Evolutionary conservation across 2,329 filamentous ascomycete genomes (phyloP), one percentile per base, ranked within the genome.

Genomic region (Colletotrichum noveboracense): DNA sequence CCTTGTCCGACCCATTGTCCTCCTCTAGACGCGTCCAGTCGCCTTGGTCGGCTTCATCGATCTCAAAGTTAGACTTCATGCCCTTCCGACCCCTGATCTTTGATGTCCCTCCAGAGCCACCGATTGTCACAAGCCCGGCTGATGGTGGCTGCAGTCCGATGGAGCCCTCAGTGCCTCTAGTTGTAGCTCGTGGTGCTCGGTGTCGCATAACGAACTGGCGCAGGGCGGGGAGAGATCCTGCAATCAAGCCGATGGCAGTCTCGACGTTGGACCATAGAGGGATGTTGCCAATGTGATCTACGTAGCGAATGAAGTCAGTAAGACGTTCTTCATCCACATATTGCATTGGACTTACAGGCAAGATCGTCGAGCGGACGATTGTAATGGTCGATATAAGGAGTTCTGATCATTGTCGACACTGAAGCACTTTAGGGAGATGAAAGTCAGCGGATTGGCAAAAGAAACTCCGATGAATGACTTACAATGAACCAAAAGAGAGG

Each of bases 401-500:
- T 79, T 24, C 78, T 70, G 14, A 79, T 74, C 56, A 79, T 78
- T 32, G 78, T 79, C 7, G 76, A 77, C 24, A 79, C 56, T 5
- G 77, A 79, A 10, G 78, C 78, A 24, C 80, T 81, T 16, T 1
- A 32, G 9, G 24, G 56, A n/a, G 26, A 18, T 13, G 0, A 26
- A 2, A 60, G 56, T 32, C 2, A 60, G 26, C 0, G 0, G 24
- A 7, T 60, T 5, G 61, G 4, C 32, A 0, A 24, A 24, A 36
- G 32, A 34, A 32, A 2, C 26, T 52, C 13, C 1, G 7, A 26
- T 2, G 12, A 2, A 13, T 5, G 3, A 78, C 80, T 78, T 77
- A 82, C 73, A 77, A 74, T 14, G 78, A 79, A 36, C 74, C 77
- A 12, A 79, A 79, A 7, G 78, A 79, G 30, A 79, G 67, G 14